phyloP scores from a whole-genome alignment of 768 basidiomycete species.

The Peribolospora kevripleyi region DNA sequence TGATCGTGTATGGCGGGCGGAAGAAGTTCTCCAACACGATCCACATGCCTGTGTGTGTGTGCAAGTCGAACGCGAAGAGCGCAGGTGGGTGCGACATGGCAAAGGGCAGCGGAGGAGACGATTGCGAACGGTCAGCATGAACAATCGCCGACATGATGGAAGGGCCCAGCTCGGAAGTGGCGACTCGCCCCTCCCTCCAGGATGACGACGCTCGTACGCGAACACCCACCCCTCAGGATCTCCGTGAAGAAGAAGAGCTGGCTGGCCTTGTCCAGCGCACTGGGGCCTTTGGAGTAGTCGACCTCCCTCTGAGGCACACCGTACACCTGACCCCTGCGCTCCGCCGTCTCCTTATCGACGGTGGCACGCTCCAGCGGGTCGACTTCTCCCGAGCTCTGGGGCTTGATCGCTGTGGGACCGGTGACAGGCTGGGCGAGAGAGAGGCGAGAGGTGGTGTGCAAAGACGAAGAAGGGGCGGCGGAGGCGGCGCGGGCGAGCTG shows the following conservation, averaged over 20 bases:
- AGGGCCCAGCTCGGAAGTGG: neutral
- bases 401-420: too few relatives aligned
- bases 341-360: too few relatives aligned
- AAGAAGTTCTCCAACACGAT: slow-evolving; percentile 77
- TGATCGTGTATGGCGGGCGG: slow-evolving; percentile 92
- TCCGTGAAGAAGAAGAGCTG: slow-evolving; percentile 98
- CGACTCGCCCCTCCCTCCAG: neutral
- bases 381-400: too few relatives aligned
- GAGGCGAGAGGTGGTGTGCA: too few relatives aligned
- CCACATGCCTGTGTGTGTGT: slow-evolving; percentile 58
- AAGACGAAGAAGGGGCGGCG: too few relatives aligned
- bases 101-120: too few relatives aligned
- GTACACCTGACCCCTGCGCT: too few relatives aligned
- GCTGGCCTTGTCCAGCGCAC: slow-evolving; percentile 84
- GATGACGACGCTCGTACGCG: slow-evolving; percentile 2
- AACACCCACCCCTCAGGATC: slow-evolving; percentile 63
- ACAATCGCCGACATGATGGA: neutral
- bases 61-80: neutral
- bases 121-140: neutral
- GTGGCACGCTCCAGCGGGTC: too few relatives aligned
- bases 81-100: neutral
- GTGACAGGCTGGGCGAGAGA: too few relatives aligned
- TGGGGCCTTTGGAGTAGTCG: slow-evolving; percentile 35
- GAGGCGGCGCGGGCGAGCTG: too few relatives aligned
- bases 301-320: too few relatives aligned